phyloP scores from a whole-genome alignment of 202 grass and related monocot species.

The Dendrocalamus latiflorus region DNA sequence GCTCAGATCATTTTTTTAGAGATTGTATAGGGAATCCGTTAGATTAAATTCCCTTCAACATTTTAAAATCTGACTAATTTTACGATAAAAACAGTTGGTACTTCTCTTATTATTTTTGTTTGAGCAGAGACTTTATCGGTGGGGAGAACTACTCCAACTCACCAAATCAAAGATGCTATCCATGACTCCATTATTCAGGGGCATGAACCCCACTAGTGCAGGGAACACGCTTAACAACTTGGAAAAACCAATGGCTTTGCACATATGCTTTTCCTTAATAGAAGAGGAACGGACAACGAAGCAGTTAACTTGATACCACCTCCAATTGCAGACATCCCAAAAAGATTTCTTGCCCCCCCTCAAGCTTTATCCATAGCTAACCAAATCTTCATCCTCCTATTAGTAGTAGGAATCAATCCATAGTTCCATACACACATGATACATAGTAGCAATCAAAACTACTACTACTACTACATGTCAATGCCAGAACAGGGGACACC shows the following conservation, averaged over 20 bases:
- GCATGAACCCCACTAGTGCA: slow-evolving; percentile 16
- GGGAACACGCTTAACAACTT: slow-evolving; percentile 6
- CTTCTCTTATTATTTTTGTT: background rate
- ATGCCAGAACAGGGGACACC: background rate
- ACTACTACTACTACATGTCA: background rate
- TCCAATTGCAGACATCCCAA: slow-evolving; percentile 11
- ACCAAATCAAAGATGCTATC: background rate
- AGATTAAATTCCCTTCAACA: too few species aligned
- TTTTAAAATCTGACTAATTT: too few species aligned
- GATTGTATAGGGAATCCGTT: too few species aligned
- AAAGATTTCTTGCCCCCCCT: background rate
- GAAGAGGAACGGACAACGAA: slow-evolving; percentile 13
- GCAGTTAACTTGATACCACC: slow-evolving; percentile 23
- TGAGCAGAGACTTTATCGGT: background rate
- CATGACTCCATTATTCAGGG: background rate
- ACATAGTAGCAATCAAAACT: background rate
- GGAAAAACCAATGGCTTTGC: background rate
- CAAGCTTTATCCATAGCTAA: slow-evolving; percentile 18
- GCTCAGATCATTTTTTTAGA: too few species aligned
- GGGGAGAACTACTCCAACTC: background rate
- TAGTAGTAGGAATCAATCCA: background rate
- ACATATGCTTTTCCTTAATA: slow-evolving; percentile 23
- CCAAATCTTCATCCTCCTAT: background rate
- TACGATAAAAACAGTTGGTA: too few species aligned
- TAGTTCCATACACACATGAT: background rate